Evolutionary conservation across 129 eudicot genomes (phyloP), one percentile per base, ranked within the genome.

Genomic region (Saposhnikovia divaricata): DNA sequence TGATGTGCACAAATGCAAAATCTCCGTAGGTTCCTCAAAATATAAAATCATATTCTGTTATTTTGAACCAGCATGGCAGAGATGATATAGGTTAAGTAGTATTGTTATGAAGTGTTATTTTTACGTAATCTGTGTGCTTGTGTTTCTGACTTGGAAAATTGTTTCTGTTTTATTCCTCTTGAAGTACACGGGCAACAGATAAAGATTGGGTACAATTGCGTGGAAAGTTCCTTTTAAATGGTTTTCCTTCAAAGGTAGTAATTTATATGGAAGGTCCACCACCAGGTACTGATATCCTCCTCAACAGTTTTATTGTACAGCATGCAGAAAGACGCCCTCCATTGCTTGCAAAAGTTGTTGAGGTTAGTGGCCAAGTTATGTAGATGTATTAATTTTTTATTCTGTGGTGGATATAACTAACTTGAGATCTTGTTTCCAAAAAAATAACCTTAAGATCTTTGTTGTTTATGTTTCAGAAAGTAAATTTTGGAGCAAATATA

Each of bases 261-360:
- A 77, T 95, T 47, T 92, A 87, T 84, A 75, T 95, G 18, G 98
- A 90, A 87, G 98, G 98, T 80, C 98, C 97, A 55, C 92, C 96
- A 55, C 76, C 96, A 6, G 97, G 96, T 69, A 90, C 93, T 4
- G 93, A 91, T 83, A 92, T 95, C 81, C 97, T 92, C 50, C 92
- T 95, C 19, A 83, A 95, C 42, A 81, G 86, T 53, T 83, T 95
- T 6, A 79, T 90, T 13, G 86, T 95, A 63, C 87, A 86, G 84
- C 93, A 87, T 73, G 97, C 98, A 9, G 84, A 81, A 14, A 90
- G 87, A 89, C 71, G 78, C 51, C 94, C 93, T 86, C 94, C 98
- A 34, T 80, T 96, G 28, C 88, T 80, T 39, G 90, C 89, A 53
- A 96, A 96, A 1, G 75, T 73, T 81, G 85, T 90, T 75, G 91